Evolutionary conservation across 345 rosid genomes (phyloP).

Genomic region (Eucalyptus polyanthemos): DNA sequence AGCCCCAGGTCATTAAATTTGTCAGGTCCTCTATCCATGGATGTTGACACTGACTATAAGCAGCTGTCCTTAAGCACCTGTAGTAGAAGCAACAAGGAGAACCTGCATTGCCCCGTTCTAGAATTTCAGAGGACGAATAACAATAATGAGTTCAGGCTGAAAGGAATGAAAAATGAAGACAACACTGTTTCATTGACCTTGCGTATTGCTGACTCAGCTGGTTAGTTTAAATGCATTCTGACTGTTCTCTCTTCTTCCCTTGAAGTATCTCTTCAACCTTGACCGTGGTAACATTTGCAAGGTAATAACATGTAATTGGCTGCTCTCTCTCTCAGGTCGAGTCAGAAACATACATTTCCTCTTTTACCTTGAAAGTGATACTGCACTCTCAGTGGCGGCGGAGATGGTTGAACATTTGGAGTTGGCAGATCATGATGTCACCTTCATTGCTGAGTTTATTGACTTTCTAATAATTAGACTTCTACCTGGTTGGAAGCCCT

Average conservation of each 20-base stretch:
- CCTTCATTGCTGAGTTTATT: constrained; percentile 58
- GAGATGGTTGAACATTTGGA: constrained; percentile 85
- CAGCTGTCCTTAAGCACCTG: constrained; percentile 26
- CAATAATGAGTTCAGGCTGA: constrained; percentile 31
- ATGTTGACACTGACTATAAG: constrained; percentile 38
- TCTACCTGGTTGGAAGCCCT: constrained; percentile 33
- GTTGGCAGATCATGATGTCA: constrained; percentile 55
- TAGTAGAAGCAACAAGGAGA: constrained; percentile 16
- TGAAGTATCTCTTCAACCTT: neutral
- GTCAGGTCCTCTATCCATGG: constrained; percentile 38
- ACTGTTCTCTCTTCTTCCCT: neutral
- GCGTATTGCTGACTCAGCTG: constrained; percentile 38
- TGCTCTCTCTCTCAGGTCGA: constrained; percentile 18
- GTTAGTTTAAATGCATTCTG: constrained; percentile 12
- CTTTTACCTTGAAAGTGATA: constrained; percentile 64
- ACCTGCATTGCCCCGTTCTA: constrained; percentile 10
- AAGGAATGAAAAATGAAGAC: constrained; percentile 36
- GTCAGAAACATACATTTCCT: constrained; percentile 53
- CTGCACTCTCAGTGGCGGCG: constrained; percentile 47
- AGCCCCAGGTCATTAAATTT: constrained; percentile 10
- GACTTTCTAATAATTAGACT: constrained; percentile 50
- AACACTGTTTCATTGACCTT: constrained; percentile 36
- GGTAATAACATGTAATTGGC: neutral
- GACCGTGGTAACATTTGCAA: neutral
- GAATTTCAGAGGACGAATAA: constrained; percentile 36